phyloP scores from a whole-genome alignment of 805 yeast genomes.

The Grigorovia yakushimaensis region DNA sequence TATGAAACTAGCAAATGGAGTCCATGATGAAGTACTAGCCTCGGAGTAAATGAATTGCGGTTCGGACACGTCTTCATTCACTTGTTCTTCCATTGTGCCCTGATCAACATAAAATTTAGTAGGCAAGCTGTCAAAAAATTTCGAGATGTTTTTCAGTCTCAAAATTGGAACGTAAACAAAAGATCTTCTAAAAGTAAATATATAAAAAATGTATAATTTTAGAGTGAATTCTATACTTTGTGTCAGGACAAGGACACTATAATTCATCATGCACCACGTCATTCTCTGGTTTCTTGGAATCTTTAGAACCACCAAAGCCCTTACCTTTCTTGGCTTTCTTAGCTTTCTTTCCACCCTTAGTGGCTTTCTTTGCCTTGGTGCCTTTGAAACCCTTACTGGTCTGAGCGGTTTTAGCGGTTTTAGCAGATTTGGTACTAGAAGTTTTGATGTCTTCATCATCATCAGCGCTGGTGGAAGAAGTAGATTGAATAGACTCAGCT shows the following conservation, averaged over 20 bases:
- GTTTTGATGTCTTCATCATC: not conserved
- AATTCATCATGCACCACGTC: constrained; percentile 14
- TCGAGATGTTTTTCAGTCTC: not conserved
- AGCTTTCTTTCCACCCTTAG: not conserved
- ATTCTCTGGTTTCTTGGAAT: not conserved
- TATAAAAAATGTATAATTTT: not conserved
- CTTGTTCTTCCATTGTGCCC: not conserved
- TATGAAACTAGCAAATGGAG: constrained; percentile 20
- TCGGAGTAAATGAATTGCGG: not conserved
- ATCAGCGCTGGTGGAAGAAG: not conserved
- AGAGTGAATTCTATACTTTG: not conserved
- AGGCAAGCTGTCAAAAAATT: not conserved
- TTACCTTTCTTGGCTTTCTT: not conserved
- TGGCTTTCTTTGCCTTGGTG: not conserved
- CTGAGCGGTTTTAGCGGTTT: not conserved
- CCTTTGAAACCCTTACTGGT: too few species aligned
- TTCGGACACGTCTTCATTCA: not conserved
- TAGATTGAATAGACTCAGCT: not conserved
- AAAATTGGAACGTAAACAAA: not conserved
- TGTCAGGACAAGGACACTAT: constrained; percentile 2
- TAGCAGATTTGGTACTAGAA: not conserved
- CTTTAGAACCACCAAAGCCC: not conserved
- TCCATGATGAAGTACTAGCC: not conserved
- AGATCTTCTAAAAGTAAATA: not conserved
- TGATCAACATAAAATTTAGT: not conserved